Conservation (phyloP, 805 yeast genomes). For the Yarrowia deformans region DNA sequence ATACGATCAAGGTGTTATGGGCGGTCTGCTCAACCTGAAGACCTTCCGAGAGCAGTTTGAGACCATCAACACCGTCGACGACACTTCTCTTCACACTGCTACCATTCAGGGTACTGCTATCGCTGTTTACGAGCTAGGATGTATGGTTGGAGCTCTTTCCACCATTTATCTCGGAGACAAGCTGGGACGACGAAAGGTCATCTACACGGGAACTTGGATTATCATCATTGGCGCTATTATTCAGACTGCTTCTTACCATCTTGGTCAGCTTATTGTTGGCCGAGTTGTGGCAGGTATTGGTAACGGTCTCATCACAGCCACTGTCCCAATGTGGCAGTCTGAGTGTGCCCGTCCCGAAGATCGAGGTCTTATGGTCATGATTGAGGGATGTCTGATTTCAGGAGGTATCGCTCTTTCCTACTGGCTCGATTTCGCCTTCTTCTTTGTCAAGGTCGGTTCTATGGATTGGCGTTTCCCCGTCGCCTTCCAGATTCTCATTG, state of each 20-base stretch:
- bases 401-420: slow-evolving; percentile 78
- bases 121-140: slow-evolving; percentile 57
- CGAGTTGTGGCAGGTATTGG: slow-evolving; percentile 78
- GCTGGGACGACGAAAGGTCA: slow-evolving; percentile 58
- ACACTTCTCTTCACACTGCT: slow-evolving; percentile 43
- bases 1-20: slow-evolving; percentile 79
- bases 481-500: slow-evolving; percentile 68
- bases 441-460: slow-evolving; percentile 64
- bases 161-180: slow-evolving; percentile 59
- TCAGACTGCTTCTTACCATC: slow-evolving; percentile 51
- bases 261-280: slow-evolving; percentile 55
- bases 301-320: slow-evolving; percentile 80
- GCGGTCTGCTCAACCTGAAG: slow-evolving; percentile 71
- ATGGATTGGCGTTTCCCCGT: slow-evolving; percentile 82
- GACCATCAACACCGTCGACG: slow-evolving; percentile 43
- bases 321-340: slow-evolving; percentile 83
- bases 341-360: slow-evolving; percentile 71
- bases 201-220: slow-evolving; percentile 57
- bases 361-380: slow-evolving; percentile 71
- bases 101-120: slow-evolving; percentile 44
- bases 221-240: slow-evolving; percentile 60
- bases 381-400: slow-evolving; percentile 75
- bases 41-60: slow-evolving; percentile 44
- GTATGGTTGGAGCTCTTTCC: slow-evolving; percentile 57
- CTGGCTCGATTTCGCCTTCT: slow-evolving; percentile 54